A percentile compares a stretch with the other conserved stretches of the same genome.
Conservation (phyloP, 108 stramenopile genomes). For the Cylindrotheca closterium region DNA sequence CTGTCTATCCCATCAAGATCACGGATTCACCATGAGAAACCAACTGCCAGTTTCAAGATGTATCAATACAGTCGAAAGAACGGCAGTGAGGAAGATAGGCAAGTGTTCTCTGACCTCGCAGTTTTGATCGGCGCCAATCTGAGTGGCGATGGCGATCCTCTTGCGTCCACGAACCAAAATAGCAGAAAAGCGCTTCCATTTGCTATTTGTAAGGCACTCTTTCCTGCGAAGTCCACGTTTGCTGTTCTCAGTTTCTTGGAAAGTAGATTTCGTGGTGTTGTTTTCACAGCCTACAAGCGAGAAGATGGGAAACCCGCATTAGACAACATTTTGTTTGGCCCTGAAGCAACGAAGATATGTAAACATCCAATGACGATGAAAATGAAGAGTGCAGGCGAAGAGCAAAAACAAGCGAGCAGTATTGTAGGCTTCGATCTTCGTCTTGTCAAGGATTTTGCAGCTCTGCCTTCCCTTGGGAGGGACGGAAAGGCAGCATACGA, state of each 20-base stretch:
- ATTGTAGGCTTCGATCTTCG: slow-evolving; percentile 83
- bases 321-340: slow-evolving; percentile 76
- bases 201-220: slow-evolving; percentile 63
- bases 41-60: slow-evolving; percentile 56
- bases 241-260: slow-evolving; percentile 82
- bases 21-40: slow-evolving; percentile 12
- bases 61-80: slow-evolving; percentile 56
- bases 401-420: slow-evolving; percentile 38
- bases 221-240: slow-evolving; percentile 72
- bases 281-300: slow-evolving; percentile 67
- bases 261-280: slow-evolving; percentile 70
- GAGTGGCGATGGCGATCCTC: slow-evolving; percentile 36
- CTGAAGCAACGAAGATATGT: slow-evolving; percentile 51
- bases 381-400: slow-evolving; percentile 29
- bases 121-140: slow-evolving; percentile 62
- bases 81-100: slow-evolving; percentile 43
- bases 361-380: slow-evolving; percentile 75
- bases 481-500: slow-evolving; percentile 63
- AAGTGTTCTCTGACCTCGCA: slow-evolving; percentile 53
- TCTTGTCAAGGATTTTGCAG: slow-evolving; percentile 69
- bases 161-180: slow-evolving; percentile 26
- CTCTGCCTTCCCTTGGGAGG: slow-evolving; percentile 47
- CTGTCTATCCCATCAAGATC: slow-evolving; percentile 45
- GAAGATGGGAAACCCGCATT: slow-evolving; percentile 73
- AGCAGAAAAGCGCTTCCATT: slow-evolving; percentile 46